Percentiles rank a stretch among this genome's conserved stretches.
Conservation (phyloP, 371 early-diverging fungal genomes). For the Phascolomyces articulosus region DNA sequence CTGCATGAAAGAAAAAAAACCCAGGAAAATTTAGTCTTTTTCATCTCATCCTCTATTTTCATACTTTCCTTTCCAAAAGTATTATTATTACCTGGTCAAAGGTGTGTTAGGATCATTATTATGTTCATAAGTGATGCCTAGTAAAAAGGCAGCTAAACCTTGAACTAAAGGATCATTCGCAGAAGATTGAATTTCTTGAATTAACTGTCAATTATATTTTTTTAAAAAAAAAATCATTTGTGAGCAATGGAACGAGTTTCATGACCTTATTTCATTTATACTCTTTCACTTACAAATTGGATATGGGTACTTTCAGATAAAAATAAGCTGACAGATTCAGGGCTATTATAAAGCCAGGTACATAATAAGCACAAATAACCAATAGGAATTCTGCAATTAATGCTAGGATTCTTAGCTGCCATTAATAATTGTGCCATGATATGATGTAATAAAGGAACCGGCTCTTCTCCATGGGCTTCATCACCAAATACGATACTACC, state of each 20-base stretch:
- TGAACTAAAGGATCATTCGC: slow-evolving; percentile 84
- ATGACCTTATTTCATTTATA: no score
- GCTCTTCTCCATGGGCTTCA: slow-evolving; percentile 64
- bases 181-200: slow-evolving; percentile 86
- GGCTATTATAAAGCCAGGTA: slow-evolving; percentile 85
- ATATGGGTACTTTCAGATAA: slow-evolving; percentile 88
- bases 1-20: slow-evolving; percentile 29
- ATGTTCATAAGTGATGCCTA: slow-evolving; percentile 87
- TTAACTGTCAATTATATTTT: slow-evolving; percentile 52
- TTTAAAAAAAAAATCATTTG: background rate
- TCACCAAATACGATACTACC: slow-evolving; percentile 77
- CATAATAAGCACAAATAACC: slow-evolving; percentile 74
- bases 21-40: no score
- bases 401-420: slow-evolving; percentile 53
- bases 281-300: slow-evolving; percentile 71
- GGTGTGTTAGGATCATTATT: slow-evolving; percentile 80
- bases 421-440: slow-evolving; percentile 64
- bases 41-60: background rate
- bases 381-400: slow-evolving; percentile 71
- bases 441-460: slow-evolving; percentile 61
- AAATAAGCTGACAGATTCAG: slow-evolving; percentile 77
- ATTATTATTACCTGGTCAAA: slow-evolving; percentile 51
- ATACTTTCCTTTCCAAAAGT: background rate
- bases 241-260: no score
- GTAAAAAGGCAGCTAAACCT: slow-evolving; percentile 86